Evolutionary conservation across 192 early-diverging fungal species (phyloP).

Genomic region (Rhizophagus clarus): DNA sequence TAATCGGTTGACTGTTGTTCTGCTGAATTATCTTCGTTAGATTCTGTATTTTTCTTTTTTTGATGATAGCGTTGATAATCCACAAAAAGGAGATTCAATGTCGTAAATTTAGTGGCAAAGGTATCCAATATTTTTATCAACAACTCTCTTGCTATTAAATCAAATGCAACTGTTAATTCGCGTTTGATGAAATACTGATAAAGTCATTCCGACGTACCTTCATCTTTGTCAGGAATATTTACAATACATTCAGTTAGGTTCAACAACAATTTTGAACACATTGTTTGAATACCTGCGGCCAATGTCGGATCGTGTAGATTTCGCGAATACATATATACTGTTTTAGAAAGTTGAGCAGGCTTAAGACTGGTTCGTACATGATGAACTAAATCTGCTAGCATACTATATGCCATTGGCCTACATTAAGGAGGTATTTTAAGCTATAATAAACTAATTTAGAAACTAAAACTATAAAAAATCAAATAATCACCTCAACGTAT

Average conservation of each 20-base stretch:
- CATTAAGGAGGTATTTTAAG: background rate
- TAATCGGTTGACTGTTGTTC: slow-evolving; percentile 35
- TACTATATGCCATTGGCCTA: slow-evolving; percentile 89
- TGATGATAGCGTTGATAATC: slow-evolving; percentile 59
- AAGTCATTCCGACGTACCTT: slow-evolving; percentile 39
- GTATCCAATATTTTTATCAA: slow-evolving; percentile 85
- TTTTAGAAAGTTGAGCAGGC: slow-evolving; percentile 74
- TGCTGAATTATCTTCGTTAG: slow-evolving; percentile 28
- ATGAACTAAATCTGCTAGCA: slow-evolving; percentile 95
- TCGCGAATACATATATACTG: slow-evolving; percentile 88
- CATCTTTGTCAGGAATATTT: slow-evolving; percentile 59
- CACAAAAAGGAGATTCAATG: slow-evolving; percentile 68
- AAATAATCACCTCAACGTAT: slow-evolving; percentile 68
- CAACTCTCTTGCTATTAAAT: slow-evolving; percentile 50
- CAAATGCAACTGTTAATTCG: background rate
- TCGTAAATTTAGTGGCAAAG: slow-evolving; percentile 74
- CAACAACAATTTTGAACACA: slow-evolving; percentile 92
- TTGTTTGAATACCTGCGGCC: slow-evolving; percentile 91
- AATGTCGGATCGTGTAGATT: slow-evolving; percentile 93
- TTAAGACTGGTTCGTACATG: slow-evolving; percentile 88
- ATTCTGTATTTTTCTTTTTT: slow-evolving; percentile 46
- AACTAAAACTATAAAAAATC: background rate
- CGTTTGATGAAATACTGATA: background rate
- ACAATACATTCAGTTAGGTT: slow-evolving; percentile 89
- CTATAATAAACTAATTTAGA: slow-evolving; percentile 10